Conservation (phyloP, 2,329 filamentous ascomycete species). For the Claviceps spartinae region DNA sequence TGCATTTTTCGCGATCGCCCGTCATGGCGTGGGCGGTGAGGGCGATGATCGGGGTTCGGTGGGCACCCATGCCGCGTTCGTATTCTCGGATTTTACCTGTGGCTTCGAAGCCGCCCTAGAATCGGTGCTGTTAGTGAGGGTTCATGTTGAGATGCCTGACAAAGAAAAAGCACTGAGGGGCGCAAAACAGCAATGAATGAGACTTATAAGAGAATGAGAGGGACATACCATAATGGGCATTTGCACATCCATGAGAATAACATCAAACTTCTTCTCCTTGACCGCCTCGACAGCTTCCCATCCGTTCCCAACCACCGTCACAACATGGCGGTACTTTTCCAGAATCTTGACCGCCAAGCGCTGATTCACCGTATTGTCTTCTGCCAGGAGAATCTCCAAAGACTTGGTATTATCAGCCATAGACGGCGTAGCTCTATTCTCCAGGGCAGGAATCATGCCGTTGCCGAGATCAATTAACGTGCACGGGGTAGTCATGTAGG, state of each 20-base stretch:
- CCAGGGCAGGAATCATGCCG: conserved; percentile 87
- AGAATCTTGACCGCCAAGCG: conserved; percentile 91
- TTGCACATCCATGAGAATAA: conserved; percentile 97
- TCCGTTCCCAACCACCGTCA: conserved; percentile 89
- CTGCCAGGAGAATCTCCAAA: conserved; percentile 86
- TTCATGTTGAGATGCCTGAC: too few relatives aligned
- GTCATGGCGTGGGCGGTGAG: conserved; percentile 97
- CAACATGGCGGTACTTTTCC: conserved; percentile 88
- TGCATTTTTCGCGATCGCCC: conserved; percentile 94
- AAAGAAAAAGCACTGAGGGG: too few relatives aligned
- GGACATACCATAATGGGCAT: conserved; percentile 87
- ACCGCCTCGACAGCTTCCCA: conserved; percentile 87
- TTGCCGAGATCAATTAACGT: conserved; percentile 89
- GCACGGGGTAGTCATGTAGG: conserved; percentile 96
- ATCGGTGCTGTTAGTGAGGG: conserved; percentile 20
- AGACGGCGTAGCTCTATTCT: conserved; percentile 82
- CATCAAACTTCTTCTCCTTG: conserved; percentile 84
- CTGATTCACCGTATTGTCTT: conserved; percentile 97
- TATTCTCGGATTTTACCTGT: conserved; percentile 95
- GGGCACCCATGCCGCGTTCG: conserved; percentile 65
- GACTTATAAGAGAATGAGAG: not conserved
- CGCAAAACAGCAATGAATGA: not conserved
- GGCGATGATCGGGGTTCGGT: conserved; percentile 88
- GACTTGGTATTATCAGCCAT: conserved; percentile 89
- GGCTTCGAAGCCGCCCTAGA: conserved; percentile 83